Base-by-base conservation (phyloP, 345 rosid genomes). In the Turritis glabra region DNA sequence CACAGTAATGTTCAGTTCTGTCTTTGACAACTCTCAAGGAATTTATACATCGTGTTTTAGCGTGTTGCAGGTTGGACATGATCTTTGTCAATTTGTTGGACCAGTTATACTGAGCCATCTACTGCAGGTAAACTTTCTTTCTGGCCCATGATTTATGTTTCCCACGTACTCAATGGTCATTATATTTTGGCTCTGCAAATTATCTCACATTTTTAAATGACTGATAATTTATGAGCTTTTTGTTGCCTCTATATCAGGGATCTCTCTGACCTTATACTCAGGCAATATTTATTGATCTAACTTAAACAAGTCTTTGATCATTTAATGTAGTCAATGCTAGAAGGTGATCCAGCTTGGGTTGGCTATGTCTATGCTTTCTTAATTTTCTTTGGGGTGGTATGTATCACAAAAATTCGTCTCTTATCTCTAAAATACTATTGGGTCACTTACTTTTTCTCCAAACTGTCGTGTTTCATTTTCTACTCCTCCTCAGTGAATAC, bases 71-170 rank as follows among this genome's bases (percentile, higher is more conserved):
- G 79, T 95, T 62, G 92, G 89, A 59, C 69, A 57, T 68, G 97
- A 90, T 83, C 89, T 89, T 74, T 90, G 91, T 79, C 97, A 90
- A 67, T 90, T 92, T 80, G 89, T 80, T 56, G 97, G 97, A 75
- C 99, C 99, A 0, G 74, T 89, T 35, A 43, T 95, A 61, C 78
- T 95, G 75, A 95, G 88, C 86, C 86, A 79, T 71, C 92, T 95
- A 53, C 77, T 95, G 60, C 72, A 80, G 90, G 99, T 95, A 76
- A 80, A 59, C 27, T 46, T 15, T 67, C 43, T 25, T 48, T 46
- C 43, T 55, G 37, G 8, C 33, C 8, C 6, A 5, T 60, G 50
- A 15, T 1, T 56, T 43, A 41, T 43, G 27, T 48, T 21, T 14
- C 40, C 8, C 30, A 17, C 9, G 5, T 13, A 23, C 33, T 33